Base-by-base conservation (phyloP, 2,329 filamentous ascomycete species). In the Pochonia chlamydosporia region DNA sequence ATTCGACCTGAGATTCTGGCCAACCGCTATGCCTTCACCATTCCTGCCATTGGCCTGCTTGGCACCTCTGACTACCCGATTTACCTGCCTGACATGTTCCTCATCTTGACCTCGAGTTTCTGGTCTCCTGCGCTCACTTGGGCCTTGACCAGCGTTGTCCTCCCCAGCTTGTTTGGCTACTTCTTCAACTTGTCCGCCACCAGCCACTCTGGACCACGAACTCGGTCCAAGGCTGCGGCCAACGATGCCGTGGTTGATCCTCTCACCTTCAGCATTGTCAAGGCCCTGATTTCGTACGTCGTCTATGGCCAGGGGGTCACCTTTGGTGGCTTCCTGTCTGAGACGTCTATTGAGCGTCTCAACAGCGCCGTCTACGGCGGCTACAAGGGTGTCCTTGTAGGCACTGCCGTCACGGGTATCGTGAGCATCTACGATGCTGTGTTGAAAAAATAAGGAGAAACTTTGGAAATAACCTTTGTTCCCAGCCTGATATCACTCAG, bases 201-300 rank as follows among this genome's bases (percentile, higher is more conserved):
- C 58, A 71, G 63, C 58, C 66, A 63, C 61, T 55, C 54, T 58
- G 62, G 56, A 50, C 62, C 57, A 37, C 70, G 72, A 53, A 73
- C 71, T 54, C 74, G 73, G 61, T 62, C 61, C 44, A 63, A 63
- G 35, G 55, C 63, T 45, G 59, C 63, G 40, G 49, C 52, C 20
- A 63, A 69, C 33, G 77, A 81, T 53, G 82, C 84, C 54, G 70
- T 75, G 5, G 82, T 92, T 54, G 93, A 99, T 63, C 91, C 91
- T 4, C 71, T 97, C 61, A 87, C 85, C 20, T 99, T 95, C 70
- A 95, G 91, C 71, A 83, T 97, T 48, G 81, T 81, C 57, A 96
- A 96, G 73, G 91, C 86, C 0, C 64, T 97, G 46, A 67, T 91
- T 49, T 83, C 87, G 7, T 96, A 87, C 65, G 76, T 92, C 28